phyloP scores from a whole-genome alignment of 768 basidiomycete genomes.

The Dentipellis sp. region DNA sequence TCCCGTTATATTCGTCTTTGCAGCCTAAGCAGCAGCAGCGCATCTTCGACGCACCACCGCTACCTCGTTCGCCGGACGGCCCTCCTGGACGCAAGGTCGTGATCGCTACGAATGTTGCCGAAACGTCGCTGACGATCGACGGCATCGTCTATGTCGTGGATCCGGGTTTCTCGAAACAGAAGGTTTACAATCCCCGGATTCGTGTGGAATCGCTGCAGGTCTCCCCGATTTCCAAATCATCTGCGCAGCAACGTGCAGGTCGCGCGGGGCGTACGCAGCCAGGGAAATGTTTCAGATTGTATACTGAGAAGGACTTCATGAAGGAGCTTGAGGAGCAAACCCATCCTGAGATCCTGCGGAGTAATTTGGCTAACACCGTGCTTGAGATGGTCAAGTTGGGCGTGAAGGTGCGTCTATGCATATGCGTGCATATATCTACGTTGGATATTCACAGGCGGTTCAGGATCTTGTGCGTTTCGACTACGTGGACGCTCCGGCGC shows the following conservation, averaged over 20 bases:
- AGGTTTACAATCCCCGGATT: constrained; percentile 96
- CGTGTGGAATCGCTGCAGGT: constrained; percentile 92
- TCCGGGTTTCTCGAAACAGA: constrained; percentile 96
- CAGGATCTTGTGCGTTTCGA: constrained; percentile 83
- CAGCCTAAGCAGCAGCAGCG: constrained; percentile 93
- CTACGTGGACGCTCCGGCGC: constrained; percentile 89
- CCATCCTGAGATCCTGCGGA: constrained; percentile 89
- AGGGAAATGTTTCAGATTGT: constrained; percentile 94
- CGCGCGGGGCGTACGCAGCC: constrained; percentile 94
- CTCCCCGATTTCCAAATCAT: constrained; percentile 93
- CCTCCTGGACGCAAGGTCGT: constrained; percentile 91
- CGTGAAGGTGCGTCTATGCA: constrained; percentile 50
- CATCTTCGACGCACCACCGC: constrained; percentile 88
- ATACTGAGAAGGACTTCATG: constrained; percentile 97
- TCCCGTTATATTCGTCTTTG: constrained; percentile 92
- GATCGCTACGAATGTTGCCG: constrained; percentile 94
- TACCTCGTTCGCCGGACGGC: constrained; percentile 47
- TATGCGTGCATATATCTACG: neutral
- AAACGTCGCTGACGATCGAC: constrained; percentile 95
- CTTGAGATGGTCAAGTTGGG: constrained; percentile 92
- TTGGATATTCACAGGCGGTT: neutral
- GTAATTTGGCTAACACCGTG: constrained; percentile 89
- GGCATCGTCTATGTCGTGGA: constrained; percentile 99
- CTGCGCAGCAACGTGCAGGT: constrained; percentile 92
- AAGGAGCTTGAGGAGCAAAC: constrained; percentile 95